phyloP scores from a whole-genome alignment of 108 stramenopile species.

The Hondaea fermentalgiana region DNA sequence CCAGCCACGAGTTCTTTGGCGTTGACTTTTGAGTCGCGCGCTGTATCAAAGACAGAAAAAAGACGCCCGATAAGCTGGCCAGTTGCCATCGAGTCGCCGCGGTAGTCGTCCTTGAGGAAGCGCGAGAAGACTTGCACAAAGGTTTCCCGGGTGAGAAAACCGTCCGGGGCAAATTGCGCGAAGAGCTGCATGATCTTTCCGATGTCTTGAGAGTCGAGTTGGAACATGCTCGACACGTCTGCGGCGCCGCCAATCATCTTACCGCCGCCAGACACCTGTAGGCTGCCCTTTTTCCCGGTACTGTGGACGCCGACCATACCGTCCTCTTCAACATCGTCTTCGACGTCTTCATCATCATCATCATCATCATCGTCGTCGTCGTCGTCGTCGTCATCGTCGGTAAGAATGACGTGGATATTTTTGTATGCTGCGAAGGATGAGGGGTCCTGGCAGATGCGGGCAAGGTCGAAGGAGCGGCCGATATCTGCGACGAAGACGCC shows the following conservation, averaged over 20 bases:
- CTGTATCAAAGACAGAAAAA: constrained; percentile 22
- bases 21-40: neutral
- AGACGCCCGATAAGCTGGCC: neutral
- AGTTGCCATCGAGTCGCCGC: neutral
- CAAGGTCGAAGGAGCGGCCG: neutral
- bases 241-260: neutral
- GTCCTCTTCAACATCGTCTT: neutral
- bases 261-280: neutral
- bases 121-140: neutral
- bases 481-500: neutral
- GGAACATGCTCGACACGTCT: neutral
- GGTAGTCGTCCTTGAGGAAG: neutral
- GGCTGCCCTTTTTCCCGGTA: neutral
- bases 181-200: neutral
- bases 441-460: neutral
- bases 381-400: neutral
- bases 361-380: neutral
- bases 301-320: neutral
- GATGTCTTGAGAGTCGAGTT: neutral
- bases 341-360: neutral
- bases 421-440: neutral
- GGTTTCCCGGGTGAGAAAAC: neutral
- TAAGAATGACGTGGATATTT: neutral
- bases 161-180: neutral
- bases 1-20: constrained; percentile 25